phyloP scores from a whole-genome alignment of 2,329 filamentous ascomycete species.

The Paraphoma chrysanthemicola region DNA sequence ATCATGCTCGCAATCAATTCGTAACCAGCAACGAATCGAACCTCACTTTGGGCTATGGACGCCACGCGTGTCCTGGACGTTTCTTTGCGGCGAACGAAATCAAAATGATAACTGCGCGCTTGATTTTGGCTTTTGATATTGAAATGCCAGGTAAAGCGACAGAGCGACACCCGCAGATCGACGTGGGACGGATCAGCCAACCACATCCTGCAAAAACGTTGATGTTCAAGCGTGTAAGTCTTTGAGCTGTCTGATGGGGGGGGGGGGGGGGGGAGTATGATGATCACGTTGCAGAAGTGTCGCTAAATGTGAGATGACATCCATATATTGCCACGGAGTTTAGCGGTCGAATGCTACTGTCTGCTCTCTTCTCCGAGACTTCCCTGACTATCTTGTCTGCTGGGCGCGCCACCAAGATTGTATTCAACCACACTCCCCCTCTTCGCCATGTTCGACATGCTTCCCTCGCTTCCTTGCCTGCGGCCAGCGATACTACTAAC shows the following conservation, averaged over 20 bases:
- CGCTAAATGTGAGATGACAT: too few relatives aligned
- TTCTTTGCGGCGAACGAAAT: constrained; percentile 45
- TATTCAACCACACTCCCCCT: constrained; percentile 29
- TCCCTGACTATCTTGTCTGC: constrained; percentile 35
- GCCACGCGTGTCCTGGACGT: constrained; percentile 42
- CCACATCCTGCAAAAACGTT: constrained; percentile 24
- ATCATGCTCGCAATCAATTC: constrained; percentile 41
- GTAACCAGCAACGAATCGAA: constrained; percentile 34
- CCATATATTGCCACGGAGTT: too few relatives aligned
- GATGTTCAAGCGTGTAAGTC: constrained; percentile 23
- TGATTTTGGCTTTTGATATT: constrained; percentile 38
- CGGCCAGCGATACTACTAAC: constrained; percentile 36
- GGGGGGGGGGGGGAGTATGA: too few relatives aligned
- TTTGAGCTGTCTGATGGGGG: background rate
- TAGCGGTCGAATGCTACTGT: background rate
- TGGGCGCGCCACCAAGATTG: constrained; percentile 23
- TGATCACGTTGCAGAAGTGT: too few relatives aligned
- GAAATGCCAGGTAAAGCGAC: constrained; percentile 23
- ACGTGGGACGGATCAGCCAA: constrained; percentile 13
- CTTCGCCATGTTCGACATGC: constrained; percentile 23
- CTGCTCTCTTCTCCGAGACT: constrained; percentile 17
- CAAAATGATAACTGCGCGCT: constrained; percentile 41
- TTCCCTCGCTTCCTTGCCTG: constrained; percentile 39
- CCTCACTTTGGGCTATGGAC: constrained; percentile 38
- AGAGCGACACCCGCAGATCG: constrained; percentile 22